Evolutionary conservation across 148 eudicot species (phyloP).

Genomic region (Agrostemma githago): DNA sequence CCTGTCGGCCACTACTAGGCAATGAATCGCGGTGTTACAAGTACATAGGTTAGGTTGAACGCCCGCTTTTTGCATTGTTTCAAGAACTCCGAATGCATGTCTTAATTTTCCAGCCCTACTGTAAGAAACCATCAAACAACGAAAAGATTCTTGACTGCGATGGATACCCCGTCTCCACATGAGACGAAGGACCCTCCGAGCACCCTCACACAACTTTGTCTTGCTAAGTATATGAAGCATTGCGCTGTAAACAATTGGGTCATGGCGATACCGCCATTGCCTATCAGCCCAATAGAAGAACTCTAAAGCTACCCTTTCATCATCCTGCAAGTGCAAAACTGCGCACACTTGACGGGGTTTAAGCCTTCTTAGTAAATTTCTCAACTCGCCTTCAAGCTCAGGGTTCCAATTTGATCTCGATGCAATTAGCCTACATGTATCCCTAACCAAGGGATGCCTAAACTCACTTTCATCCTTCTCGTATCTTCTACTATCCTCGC

Average conservation of each 20-base stretch:
- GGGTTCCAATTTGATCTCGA: slow-evolving; percentile 26
- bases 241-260: slow-evolving; percentile 22
- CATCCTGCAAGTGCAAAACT: slow-evolving; percentile 26
- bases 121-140: slow-evolving; percentile 30
- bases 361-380: slow-evolving; percentile 21
- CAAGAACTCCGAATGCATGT: slow-evolving; percentile 25
- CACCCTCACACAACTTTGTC: slow-evolving; percentile 30
- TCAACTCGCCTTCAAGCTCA: slow-evolving; percentile 25
- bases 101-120: slow-evolving; percentile 27
- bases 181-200: slow-evolving; percentile 29
- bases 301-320: slow-evolving; percentile 29
- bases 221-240: slow-evolving; percentile 30
- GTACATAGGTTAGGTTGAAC: slow-evolving; percentile 25
- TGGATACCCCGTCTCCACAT: slow-evolving; percentile 27
- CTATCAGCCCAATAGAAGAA: slow-evolving; percentile 34
- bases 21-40: slow-evolving; percentile 29
- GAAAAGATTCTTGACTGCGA: slow-evolving; percentile 23
- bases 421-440: slow-evolving; percentile 26
- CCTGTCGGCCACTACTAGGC: slow-evolving; percentile 22
- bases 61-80: slow-evolving; percentile 25
- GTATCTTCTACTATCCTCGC: slow-evolving; percentile 18
- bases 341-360: slow-evolving; percentile 32
- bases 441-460: slow-evolving; percentile 34
- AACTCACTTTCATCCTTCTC: slow-evolving; percentile 28
- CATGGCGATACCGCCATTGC: slow-evolving; percentile 34